A percentile compares a stretch with the other conserved stretches of the same genome.
phyloP scores from a whole-genome alignment of 2,329 filamentous ascomycete species.

The Hysterium pulicare region DNA sequence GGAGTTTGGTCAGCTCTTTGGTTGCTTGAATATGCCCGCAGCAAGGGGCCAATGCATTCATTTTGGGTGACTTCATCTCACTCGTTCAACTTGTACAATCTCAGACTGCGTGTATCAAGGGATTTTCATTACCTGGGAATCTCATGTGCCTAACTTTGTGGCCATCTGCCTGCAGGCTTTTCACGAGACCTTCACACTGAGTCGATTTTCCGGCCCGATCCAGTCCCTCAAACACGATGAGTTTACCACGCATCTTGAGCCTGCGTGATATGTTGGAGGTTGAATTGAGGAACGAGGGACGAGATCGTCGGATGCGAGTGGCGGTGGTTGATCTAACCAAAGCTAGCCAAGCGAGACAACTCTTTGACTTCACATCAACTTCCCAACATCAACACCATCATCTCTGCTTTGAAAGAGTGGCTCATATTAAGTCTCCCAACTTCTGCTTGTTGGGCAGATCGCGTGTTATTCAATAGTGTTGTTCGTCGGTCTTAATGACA shows the following conservation, averaged over 20 bases:
- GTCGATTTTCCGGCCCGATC: slow-evolving; percentile 92
- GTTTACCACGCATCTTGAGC: slow-evolving; percentile 61
- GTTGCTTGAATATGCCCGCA: slow-evolving; percentile 5
- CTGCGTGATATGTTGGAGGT: no score
- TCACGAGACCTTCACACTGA: slow-evolving; percentile 69
- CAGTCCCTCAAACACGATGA: slow-evolving; percentile 83
- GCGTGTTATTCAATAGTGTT: no score
- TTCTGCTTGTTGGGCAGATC: no score
- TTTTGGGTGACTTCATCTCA: slow-evolving; percentile 1
- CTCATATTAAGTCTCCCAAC: no score
- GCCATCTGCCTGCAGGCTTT: slow-evolving; percentile 51
- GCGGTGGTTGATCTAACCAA: no score
- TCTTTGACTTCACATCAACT: no score
- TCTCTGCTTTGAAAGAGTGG: no score
- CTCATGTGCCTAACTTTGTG: slow-evolving; percentile 56
- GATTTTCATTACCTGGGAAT: slow-evolving; percentile 57
- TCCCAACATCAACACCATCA: no score
- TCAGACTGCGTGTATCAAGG: background rate
- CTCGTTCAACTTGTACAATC: slow-evolving; percentile 3
- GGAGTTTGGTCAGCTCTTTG: slow-evolving; percentile 4
- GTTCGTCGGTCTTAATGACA: no score
- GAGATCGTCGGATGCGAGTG: no score
- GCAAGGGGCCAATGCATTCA: slow-evolving; percentile 3
- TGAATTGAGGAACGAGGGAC: no score
- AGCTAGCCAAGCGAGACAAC: no score